A percentile compares a stretch with the other conserved stretches of the same genome.
These are phyloP conservation scores for Yamadazyma paraphyllophila DNA, from an alignment of 805 yeast species.

Conservation along the genomic window DNA sequence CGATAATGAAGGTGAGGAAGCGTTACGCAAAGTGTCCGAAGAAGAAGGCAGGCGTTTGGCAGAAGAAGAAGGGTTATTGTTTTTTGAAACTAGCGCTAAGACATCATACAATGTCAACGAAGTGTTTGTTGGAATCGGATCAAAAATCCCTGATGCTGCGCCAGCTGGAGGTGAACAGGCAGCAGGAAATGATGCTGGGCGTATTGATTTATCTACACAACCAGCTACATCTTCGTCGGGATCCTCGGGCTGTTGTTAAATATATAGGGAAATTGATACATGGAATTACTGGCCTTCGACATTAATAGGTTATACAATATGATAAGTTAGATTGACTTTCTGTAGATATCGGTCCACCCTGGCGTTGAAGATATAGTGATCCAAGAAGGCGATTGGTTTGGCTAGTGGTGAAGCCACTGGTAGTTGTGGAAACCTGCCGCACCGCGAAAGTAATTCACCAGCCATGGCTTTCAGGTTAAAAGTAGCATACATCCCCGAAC, in stretches of 20 bases:
- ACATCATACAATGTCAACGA: slow-evolving; percentile 86
- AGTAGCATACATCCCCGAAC: slow-evolving; percentile 90
- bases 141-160: slow-evolving; percentile 61
- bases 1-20: slow-evolving; percentile 31
- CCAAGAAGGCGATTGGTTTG: too few species aligned
- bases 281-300: background rate
- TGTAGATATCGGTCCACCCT: too few species aligned
- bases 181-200: slow-evolving; percentile 21
- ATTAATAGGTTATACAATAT: background rate
- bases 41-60: slow-evolving; percentile 89
- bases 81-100: slow-evolving; percentile 94
- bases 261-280: slow-evolving; percentile 3
- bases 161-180: slow-evolving; percentile 5
- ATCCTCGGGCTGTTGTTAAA: slow-evolving; percentile 11
- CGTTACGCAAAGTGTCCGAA: slow-evolving; percentile 70
- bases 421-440: too few species aligned
- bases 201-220: slow-evolving; percentile 34
- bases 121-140: slow-evolving; percentile 86
- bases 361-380: too few species aligned
- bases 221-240: slow-evolving; percentile 5
- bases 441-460: too few species aligned
- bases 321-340: background rate
- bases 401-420: too few species aligned
- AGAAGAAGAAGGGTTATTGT: slow-evolving; percentile 84
- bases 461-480: slow-evolving; percentile 25